Base-by-base conservation (phyloP, 371 early-diverging fungal genomes). In the Mortierella sp. region DNA sequence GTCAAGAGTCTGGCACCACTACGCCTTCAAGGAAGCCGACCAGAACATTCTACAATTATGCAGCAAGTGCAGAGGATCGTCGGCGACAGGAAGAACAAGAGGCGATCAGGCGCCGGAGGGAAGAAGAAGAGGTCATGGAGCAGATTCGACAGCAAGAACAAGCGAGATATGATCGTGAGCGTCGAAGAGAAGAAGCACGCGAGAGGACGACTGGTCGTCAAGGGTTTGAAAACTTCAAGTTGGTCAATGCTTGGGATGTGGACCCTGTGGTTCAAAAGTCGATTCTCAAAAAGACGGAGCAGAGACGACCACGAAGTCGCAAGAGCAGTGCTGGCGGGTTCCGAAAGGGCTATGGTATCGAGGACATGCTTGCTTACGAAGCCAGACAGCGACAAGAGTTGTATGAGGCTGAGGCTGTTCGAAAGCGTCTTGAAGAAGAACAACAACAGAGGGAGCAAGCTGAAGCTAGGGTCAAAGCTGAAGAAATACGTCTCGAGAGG, bases 211-310 rank as follows among this genome's bases (percentile, higher is more conserved):
- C 77, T 6, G 77, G 77, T 17, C 39, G 65, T 7, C 77, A 76
- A 19, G 77, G 70, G 4, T 69, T 76, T 24, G 77, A 76, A 59
- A 57, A 58, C 66, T 76, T 76, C 47, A 60, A 70, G 50, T 21
- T 76, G 46, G 77, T 76, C 28, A 76, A 76, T 65, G 77, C 77
- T 10, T 76, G 77, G 77, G 77, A 76, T 51, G 48, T 76, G 16
- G 77, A 76, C 37, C 12, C 54, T 2, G 77, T 69, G 1, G 70
- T 76, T 12, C 77, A 76, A 24, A 53, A 54, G 66, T 68, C 77
- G n/a, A 76, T 76, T 8, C 22, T 76, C n/a, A 60, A 62, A 62
- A 68, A 69, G 70, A 76, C 77, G 2, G 77, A 76, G 51, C 60
- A 69, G 51, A 51, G 66, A 34, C 60, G 59, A 16, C 69, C 77